Base-by-base conservation (phyloP, 2,329 filamentous ascomycete genomes). In the Cylindrodendrum hubeiense region DNA sequence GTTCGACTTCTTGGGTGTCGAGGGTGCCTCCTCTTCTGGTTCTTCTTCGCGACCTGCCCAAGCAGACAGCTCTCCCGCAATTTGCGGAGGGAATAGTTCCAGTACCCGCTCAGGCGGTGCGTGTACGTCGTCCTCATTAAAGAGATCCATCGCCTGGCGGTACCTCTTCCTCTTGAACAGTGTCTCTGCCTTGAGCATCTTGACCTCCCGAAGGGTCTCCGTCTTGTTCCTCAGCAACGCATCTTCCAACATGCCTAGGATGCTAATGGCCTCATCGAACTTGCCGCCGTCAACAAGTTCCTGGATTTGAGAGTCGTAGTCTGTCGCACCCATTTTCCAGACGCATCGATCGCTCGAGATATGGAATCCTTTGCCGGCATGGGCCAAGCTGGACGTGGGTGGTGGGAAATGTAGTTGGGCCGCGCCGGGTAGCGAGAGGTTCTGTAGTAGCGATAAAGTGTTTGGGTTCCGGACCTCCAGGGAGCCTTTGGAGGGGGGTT, bases 301-400 rank as follows among this genome's bases (percentile, higher is more conserved):
- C 65, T 94, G 89, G 22, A 98, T 89, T 76, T 99, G 96, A 2
- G 90, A 90, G 77, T 97, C 93, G 76, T 99, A 99, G 70, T 95
- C 92, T 39, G 95, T 90, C 4, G 95, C 93, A 68, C 91, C 93
- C 96, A 99, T 98, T 72, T 96, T 92, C 96, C 96, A 99, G 39
- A 99, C 93, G 34, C 88, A 92, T 47, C 96, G 87, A 60, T 98
- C 96, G 76, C 95, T 98, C 21, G 92, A 91, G 55, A 98, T 94
- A 64, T 98, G 87, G 73, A 99, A 99, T 0, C 95, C 95, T 78
- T 99, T 99, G 4, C 93, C 96, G 1, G 94, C 95, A 80, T 99
- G 96, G 0, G 95, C 93, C n/a, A 99, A 84, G 75, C 95, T 97
- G 68, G 95, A 92, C 21, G 94, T 97, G 0, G 95, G 95, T 53